Base-by-base conservation (phyloP, 2,329 filamentous ascomycete genomes). In the Zasmidium cellare region DNA sequence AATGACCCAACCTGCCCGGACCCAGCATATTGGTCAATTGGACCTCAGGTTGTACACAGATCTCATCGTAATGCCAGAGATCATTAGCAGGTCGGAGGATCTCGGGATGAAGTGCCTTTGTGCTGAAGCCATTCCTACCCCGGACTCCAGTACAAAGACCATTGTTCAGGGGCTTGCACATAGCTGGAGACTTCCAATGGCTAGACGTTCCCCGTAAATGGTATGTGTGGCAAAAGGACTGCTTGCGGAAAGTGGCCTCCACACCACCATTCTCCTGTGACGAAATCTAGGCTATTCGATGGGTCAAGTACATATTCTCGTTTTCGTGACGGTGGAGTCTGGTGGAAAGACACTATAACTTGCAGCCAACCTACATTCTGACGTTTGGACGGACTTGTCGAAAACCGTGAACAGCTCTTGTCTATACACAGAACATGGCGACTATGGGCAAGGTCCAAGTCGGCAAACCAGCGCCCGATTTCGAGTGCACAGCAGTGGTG, bases 391-490 rank as follows among this genome's bases (percentile, higher is more conserved):
- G n/a, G n/a, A n/a, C n/a, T n/a, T n/a, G n/a, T n/a, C n/a, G n/a
- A n/a, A n/a, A n/a, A n/a, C n/a, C n/a, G n/a, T n/a, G n/a, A n/a
- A n/a, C n/a, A n/a, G n/a, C n/a, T n/a, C n/a, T n/a, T n/a, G n/a
- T n/a, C n/a, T n/a, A n/a, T n/a, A n/a, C n/a, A n/a, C n/a, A n/a
- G n/a, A 14, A 41, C 44, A 62, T 59, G 57, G 24, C 57, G n/a
- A 53, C 54, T 35, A 47, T 55, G 16, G 55, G 49, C 12, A 60
- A 55, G 38, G 62, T 66, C 14, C 58, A 61, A 46, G 66, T 72
- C 12, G 69, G 69, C 28, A 61, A 65, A 46, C 60, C 61, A n/a
- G 70, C 70, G 35, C 69, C 70, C 5, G 61, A 57, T 19, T 71
- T 71, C 57, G 63, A 62, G 14, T 57, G 60, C 45, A 65, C 60